Base-by-base conservation (phyloP, 2,329 filamentous ascomycete genomes). In the Sclerotinia glacialis region DNA sequence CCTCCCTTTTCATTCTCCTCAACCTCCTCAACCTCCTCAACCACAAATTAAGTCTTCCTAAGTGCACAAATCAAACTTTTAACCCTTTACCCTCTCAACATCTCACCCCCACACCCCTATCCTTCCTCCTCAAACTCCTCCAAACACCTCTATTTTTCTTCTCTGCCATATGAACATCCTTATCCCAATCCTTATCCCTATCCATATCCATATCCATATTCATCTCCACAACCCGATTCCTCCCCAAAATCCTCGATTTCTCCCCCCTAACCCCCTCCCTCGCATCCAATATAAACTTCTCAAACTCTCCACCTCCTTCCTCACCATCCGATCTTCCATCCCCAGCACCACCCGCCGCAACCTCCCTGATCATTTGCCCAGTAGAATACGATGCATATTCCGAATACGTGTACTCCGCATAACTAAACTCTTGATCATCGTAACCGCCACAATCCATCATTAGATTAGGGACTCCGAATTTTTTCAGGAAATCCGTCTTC, bases 391-490 rank as follows among this genome's bases (percentile, higher is more conserved):
- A 18, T 18, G 56, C 26, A 23, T 16, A 26, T 28, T 34, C 56
- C 44, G 11, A 34, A 46, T 60, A 60, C 28, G 42, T 47, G 18
- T 34, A 60, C 8, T 46, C 42, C 26, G 21, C 16, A 23, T 47
- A 60, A 47, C 26, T 9, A 40, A 40, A 40, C 6, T 40, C 37
- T 11, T 60, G 14, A 16, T 47, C 56, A n/a, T 60, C 56, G 21
- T 49, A 59, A 16, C 46, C 59, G 0, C 59, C 59, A 28, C 59
- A 50, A 40, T 62, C 59, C 59, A 62, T 62, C 59, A 62, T 62
- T 8, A 62, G 23, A 52, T 62, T 62, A 14, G 59, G 44, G 16
- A 52, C 31, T 1, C 37, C 59, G 1, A 62, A 52, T 5, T 28
- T 52, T 1, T 52, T 52, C 31, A 62, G 9, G 47, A 40, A 52